phyloP scores from a whole-genome alignment of 202 grass and related monocot genomes.

The Zizania palustris region DNA sequence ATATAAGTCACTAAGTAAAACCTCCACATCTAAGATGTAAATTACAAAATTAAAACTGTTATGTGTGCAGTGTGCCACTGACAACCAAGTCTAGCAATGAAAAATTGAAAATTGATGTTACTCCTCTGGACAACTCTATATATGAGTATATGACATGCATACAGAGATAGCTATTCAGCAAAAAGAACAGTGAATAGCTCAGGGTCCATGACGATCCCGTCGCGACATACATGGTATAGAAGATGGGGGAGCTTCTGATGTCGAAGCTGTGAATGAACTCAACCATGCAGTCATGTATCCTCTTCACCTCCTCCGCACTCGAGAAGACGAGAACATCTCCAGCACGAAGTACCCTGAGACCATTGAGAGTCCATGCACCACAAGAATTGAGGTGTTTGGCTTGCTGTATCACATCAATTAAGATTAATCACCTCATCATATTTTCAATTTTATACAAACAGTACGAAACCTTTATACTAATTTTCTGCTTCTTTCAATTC shows the following conservation, averaged over 20 bases:
- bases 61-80: background rate
- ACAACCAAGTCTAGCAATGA: slow-evolving; percentile 3
- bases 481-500: too few species aligned
- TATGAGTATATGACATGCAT: background rate
- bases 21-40: slow-evolving; percentile 5
- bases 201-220: background rate
- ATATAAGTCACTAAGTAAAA: background rate
- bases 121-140: background rate
- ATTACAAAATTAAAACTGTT: background rate
- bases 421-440: background rate
- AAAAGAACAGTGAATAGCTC: slow-evolving; percentile 7
- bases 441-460: too few species aligned
- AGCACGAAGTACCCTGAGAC: slow-evolving; percentile 75
- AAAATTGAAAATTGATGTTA: background rate
- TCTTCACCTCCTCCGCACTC: slow-evolving; percentile 56
- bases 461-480: too few species aligned
- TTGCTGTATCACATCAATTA: background rate
- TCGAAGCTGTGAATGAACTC: slow-evolving; percentile 73
- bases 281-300: slow-evolving; percentile 77
- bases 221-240: slow-evolving; percentile 75
- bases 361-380: background rate
- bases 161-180: background rate
- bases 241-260: slow-evolving; percentile 48
- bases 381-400: slow-evolving; percentile 26
- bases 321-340: slow-evolving; percentile 82